Conservation (phyloP, 2,329 filamentous ascomycete genomes). For the Phialophora tarda region DNA sequence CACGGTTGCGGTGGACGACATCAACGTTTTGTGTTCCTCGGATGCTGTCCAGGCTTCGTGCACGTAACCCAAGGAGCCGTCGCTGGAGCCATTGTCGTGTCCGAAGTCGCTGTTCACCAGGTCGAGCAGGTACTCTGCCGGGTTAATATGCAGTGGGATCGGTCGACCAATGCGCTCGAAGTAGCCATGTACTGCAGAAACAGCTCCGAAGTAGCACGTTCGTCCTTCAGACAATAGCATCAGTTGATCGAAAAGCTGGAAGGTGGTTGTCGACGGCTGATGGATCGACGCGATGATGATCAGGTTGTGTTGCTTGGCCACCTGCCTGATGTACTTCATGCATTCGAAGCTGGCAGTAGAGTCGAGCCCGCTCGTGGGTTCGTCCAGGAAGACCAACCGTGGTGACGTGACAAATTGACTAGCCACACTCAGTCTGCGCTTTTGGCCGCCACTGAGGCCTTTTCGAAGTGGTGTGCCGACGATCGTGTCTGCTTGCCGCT, state of each 20-base stretch:
- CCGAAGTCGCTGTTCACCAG: slow-evolving; percentile 79
- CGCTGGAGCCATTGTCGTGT: slow-evolving; percentile 52
- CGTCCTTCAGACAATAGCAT: slow-evolving; percentile 73
- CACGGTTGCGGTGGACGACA: neutral
- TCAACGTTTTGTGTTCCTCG: slow-evolving; percentile 15
- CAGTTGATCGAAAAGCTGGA: slow-evolving; percentile 79
- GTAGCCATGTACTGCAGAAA: slow-evolving; percentile 64
- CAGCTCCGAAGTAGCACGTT: slow-evolving; percentile 74
- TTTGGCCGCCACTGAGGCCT: slow-evolving; percentile 84
- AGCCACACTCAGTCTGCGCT: slow-evolving; percentile 77
- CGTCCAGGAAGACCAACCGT: slow-evolving; percentile 80
- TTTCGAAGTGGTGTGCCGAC: slow-evolving; percentile 83
- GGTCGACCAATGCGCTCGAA: slow-evolving; percentile 66
- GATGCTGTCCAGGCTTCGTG: slow-evolving; percentile 59
- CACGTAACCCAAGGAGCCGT: slow-evolving; percentile 58
- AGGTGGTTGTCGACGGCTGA: slow-evolving; percentile 80
- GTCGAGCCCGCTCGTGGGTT: slow-evolving; percentile 83
- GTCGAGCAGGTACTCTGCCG: slow-evolving; percentile 80
- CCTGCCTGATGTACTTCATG: slow-evolving; percentile 70
- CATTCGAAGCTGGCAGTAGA: slow-evolving; percentile 78
- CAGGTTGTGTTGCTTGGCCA: slow-evolving; percentile 65
- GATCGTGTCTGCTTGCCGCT: slow-evolving; percentile 70
- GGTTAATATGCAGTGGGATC: slow-evolving; percentile 74
- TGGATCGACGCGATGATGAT: slow-evolving; percentile 84
- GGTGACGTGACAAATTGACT: slow-evolving; percentile 81